Evolutionary conservation across 2,329 filamentous ascomycete genomes (phyloP).

Genomic region (Penicillium griseofulvum): DNA sequence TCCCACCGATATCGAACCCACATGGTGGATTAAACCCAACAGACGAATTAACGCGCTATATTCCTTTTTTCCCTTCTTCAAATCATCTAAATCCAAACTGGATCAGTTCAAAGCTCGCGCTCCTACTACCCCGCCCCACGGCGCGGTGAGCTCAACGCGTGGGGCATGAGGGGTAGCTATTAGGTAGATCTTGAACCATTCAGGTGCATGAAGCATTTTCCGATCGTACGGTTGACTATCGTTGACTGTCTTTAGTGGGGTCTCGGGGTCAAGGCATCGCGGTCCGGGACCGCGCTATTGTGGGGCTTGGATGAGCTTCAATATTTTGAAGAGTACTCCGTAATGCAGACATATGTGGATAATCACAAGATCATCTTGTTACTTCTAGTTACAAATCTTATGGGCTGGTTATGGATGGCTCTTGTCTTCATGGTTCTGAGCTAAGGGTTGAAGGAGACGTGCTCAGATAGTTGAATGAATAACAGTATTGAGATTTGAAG

Average conservation of each 20-base stretch:
- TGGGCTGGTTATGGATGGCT: background rate
- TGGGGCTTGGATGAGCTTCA: background rate
- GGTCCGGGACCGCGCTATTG: slow-evolving; percentile 6
- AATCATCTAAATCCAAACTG: background rate
- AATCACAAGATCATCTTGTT: background rate
- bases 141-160: background rate
- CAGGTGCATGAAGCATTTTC: background rate
- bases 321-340: background rate
- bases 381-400: no score
- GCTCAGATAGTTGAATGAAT: background rate
- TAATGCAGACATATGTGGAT: background rate
- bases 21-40: background rate
- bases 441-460: background rate
- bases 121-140: background rate
- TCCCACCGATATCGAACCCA: background rate
- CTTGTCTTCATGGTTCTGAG: background rate
- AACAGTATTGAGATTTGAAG: background rate
- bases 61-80: background rate
- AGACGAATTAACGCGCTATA: background rate
- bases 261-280: background rate
- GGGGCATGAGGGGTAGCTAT: slow-evolving; percentile 6
- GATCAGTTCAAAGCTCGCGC: slow-evolving; percentile 1
- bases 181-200: background rate
- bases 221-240: background rate
- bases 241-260: background rate